Evolutionary conservation across 371 early-diverging fungal species (phyloP), one percentile per base, ranked within the genome.

Genomic region (Globomyces sp.): DNA sequence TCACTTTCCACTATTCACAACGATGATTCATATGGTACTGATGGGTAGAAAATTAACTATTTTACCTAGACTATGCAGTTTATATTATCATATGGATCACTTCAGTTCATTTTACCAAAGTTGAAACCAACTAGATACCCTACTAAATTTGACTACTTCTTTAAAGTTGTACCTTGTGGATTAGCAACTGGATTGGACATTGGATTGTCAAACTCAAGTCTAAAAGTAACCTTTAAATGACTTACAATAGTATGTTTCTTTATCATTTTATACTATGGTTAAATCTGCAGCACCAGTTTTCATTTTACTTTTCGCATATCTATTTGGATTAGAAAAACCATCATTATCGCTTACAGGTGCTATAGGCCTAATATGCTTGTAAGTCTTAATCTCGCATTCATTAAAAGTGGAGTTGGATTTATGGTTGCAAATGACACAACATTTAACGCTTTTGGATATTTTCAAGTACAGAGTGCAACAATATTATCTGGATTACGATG

Each of bases 251-350:
- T 81, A 80, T 47, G 90, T 96, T 47, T 89, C 94, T 0, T 84
- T 96, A 41, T 87, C 93, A 1, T 94, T 95, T 69, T 94, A 94
- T 78, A 96, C 95, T n/a, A 92, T 95, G 92, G 92, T 96, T 70
- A 97, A 97, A 73, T 91, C 92, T 41, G 88, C 89, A 37, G 85
- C 89, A 6, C 92, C 93, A 6, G 88, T 92, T 9, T 96, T 91
- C 83, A 92, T 94, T 5, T 79, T 97, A 13, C 41, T 92, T 10
- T 96, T 96, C 75, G 91, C 96, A 4, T 92, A 93, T 66, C 70
- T 91, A 4, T 95, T 97, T 74, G 78, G 88, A 1, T 85, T 95
- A 57, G 96, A 96, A 69, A 80, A 82, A 45, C 77, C 89, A 10
- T 82, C 86, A 39, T 58, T 85, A 63, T 72, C 74, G 59, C 74